Base-by-base conservation (phyloP, 495 filamentous ascomycete genomes). In the Talaromyces trachyspermus region DNA sequence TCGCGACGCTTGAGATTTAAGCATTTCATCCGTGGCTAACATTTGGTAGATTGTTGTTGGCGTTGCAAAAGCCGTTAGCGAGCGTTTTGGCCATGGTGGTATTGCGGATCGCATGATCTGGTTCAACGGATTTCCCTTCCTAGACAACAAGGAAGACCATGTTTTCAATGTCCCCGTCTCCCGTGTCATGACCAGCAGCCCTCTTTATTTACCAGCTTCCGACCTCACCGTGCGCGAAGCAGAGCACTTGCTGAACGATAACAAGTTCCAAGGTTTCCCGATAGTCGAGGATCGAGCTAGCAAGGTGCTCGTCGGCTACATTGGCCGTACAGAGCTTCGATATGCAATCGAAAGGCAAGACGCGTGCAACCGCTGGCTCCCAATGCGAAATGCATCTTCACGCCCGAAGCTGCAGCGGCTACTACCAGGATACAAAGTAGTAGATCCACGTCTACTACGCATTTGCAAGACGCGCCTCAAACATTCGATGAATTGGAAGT, bases 61-160 rank as follows among this genome's bases (percentile, higher is more conserved):
- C 20, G 84, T 97, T 35, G 96, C 94, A 46, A 98, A 98, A 72
- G 88, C 89, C 8, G 85, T 98, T 50, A 80, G 87, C 40, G 88
- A 95, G 48, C 77, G 89, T 14, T 95, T 95, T 58, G 87, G 89
- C 19, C 95, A 94, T 57, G 92, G 94, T 4, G 92, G 92, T 24
- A 97, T 98, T 47, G 92, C 92, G 10, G 92, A 98, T 63, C 84
- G 92, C 50, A 95, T 95, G 88, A 98, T 98, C 51, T 97, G 89
- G 90, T 95, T 96, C 72, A 98, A 87, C 58, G 92, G 92, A 14
- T 96, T 97, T 58, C 92, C 92, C 0, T 97, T 95, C 71, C 76
- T 98, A 3, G 92, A 98, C 66, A 95, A 88, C 65, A 98, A 98
- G 61, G 94, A 97, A 66, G 94, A 97, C 43, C 92, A 97, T 62